Evolutionary conservation across 2,329 filamentous ascomycete species (phyloP), one percentile per base, ranked within the genome.

Genomic region (Fusarium udum): DNA sequence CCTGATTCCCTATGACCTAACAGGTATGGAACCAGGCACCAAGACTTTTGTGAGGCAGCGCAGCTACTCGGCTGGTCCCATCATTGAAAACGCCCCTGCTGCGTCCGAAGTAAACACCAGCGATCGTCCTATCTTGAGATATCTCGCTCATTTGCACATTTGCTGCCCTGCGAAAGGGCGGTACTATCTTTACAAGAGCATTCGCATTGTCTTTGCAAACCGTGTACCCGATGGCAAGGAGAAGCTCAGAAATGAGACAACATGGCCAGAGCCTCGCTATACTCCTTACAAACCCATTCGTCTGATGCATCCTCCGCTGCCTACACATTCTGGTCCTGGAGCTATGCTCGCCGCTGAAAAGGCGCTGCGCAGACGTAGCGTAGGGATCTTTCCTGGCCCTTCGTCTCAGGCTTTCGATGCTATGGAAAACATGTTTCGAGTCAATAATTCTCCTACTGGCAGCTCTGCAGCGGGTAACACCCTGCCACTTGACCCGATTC

Each of bases 31-130:
- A 70, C 89, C 94, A 0, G 95, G 95, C 1, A 97, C 94, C 22
- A 98, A 98, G 82, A 99, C 96, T 0, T 98, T 98, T 77, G 92
- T 99, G 69, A 91, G 96, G 36, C 96, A 99, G 83, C 92, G 96
- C 68, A 96, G 93, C 80, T 98, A 97, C 81, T 97, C 95, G 0
- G 91, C 93, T 15, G 94, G 94, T 0, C 93, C 94, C 7, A 92
- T 95, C 66, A 91, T 97, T 64, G 94, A 97, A 69, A 90, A 91
- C 58, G 72, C 83, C 39, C 84, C 86, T n/a, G 13, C 61, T 24
- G 82, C 61, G 26, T 74, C 73, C 8, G 73, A 79, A 43, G 53
- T 69, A 7, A 78, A 78, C 53, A 66, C 73, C 7, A 64, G 72
- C 56, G 84, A 92, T 84, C 84, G 92, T 43, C 93, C 94, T 0